Evolutionary conservation across 345 rosid genomes (phyloP), one percentile per base, ranked within the genome.

Genomic region (Noccaea bulbosa): DNA sequence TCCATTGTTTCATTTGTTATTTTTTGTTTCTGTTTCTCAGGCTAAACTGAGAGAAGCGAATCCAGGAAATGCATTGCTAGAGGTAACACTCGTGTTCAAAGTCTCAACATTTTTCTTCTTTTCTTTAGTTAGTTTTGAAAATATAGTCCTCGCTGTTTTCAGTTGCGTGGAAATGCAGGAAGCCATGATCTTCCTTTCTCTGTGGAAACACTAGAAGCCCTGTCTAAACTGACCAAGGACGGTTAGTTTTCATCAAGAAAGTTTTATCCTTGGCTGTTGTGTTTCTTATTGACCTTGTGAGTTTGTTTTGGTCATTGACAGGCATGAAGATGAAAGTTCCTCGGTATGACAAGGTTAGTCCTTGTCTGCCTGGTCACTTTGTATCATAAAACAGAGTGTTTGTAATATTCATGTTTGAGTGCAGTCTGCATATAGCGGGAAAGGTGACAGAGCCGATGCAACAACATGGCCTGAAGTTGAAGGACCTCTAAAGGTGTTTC

Each of bases 111-210:
- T 11, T 11, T 61, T n/a, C 14, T 57, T 33, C 38, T 16, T 3
- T 16, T 37, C 69, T 34, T 46, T n/a, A n/a, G 57, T 15, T 30
- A 34, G 40, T 45, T n/a, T 43, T 74, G 49, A 48, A 6, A 11
- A 39, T n/a, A 7, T 73, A 7, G 5, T 40, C 20, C 35, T 55
- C 27, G 17, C 9, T 57, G 16, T 55, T 49, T 71, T 30, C 79
- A 93, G 98, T 78, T 81, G 38, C 96, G 98, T 34, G 94, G 98
- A 71, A 93, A 93, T 78, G 89, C 98, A 65, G 98, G 98, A 74
- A 93, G 91, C 80, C 98, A 93, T 83, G 98, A 93, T 85, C 97
- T 93, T 75, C 82, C 80, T 56, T 79, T 93, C 57, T 86, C 98
- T n/a, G 73, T 86, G 7, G 87, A 93, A 71, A 87, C 96, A 50